These are phyloP conservation scores for Batkoa obscura DNA, from an alignment of 371 early-diverging fungal species.

Conservation along the genomic window DNA sequence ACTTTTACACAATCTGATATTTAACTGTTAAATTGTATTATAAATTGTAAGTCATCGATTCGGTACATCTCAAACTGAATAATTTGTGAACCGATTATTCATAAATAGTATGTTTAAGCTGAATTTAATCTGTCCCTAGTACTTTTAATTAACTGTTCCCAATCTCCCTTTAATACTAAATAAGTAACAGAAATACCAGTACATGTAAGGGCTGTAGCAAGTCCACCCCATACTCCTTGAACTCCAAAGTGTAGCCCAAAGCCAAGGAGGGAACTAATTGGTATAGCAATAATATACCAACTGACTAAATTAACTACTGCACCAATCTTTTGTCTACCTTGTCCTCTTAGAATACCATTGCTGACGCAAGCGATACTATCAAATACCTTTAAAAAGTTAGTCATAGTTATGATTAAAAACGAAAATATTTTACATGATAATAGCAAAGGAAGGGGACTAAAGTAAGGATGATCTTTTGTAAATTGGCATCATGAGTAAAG, in stretches of 20 bases:
- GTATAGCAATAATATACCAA: constrained; percentile 40
- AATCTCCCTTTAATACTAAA: not conserved
- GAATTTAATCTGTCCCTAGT: too few relatives aligned
- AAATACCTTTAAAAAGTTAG: constrained; percentile 53
- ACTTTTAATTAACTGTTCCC: not conserved
- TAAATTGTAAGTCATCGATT: too few relatives aligned
- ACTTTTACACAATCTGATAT: too few relatives aligned
- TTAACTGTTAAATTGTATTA: too few relatives aligned
- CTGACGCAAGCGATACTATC: constrained; percentile 45
- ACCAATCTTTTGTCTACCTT: constrained; percentile 46
- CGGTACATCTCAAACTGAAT: too few relatives aligned
- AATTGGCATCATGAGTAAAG: constrained; percentile 46
- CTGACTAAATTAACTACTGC: constrained; percentile 44
- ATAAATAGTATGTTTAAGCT: too few relatives aligned
- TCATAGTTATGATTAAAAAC: constrained; percentile 34
- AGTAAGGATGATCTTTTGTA: constrained; percentile 38
- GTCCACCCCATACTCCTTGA: too few relatives aligned
- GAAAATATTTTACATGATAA: constrained; percentile 51
- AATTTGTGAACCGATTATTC: too few relatives aligned
- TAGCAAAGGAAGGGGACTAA: constrained; percentile 58
- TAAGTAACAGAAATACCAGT: not conserved
- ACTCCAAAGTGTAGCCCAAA: constrained; percentile 20
- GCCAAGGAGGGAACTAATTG: constrained; percentile 36
- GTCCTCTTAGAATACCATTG: constrained; percentile 51
- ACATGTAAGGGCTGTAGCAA: too few relatives aligned